These are phyloP conservation scores for Cladosporium cucumerinum DNA, from an alignment of 2,329 filamentous ascomycete genomes.

Conservation along the genomic window DNA sequence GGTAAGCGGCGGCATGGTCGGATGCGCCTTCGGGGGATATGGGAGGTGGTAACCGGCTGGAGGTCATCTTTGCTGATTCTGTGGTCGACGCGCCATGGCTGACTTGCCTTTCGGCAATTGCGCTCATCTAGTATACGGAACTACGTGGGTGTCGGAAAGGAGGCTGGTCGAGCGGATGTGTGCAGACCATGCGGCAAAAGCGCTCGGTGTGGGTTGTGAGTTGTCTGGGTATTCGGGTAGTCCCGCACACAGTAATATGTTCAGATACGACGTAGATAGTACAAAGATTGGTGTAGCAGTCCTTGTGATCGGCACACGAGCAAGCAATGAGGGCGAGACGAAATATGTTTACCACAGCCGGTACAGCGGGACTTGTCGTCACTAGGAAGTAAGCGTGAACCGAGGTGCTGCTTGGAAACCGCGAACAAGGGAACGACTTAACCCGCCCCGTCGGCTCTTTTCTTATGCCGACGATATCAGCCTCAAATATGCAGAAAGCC, in stretches of 20 bases:
- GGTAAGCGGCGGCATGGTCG: constrained; percentile 19
- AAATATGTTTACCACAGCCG: constrained; percentile 13
- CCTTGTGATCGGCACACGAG: neutral
- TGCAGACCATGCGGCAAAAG: constrained; percentile 9
- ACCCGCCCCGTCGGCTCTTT: neutral
- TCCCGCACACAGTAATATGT: neutral
- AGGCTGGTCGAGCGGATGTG: constrained; percentile 1
- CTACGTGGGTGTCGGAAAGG: neutral
- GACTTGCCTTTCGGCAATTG: constrained; percentile 27
- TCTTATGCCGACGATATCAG: neutral
- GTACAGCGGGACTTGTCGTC: neutral
- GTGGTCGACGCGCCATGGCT: constrained; percentile 28
- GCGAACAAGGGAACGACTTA: neutral
- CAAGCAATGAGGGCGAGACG: constrained; percentile 14
- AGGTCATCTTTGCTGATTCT: constrained; percentile 39
- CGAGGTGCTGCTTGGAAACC: neutral
- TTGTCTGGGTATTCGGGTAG: neutral
- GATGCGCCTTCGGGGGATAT: constrained; percentile 17
- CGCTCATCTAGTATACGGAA: constrained; percentile 25
- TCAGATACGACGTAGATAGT: neutral
- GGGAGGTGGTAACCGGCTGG: constrained; percentile 6
- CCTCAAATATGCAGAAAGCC: neutral
- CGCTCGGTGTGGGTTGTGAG: neutral
- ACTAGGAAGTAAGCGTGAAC: neutral
- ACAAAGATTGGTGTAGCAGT: neutral